phyloP scores from a whole-genome alignment of 371 early-diverging fungal species.

The Mortierella sp. region DNA sequence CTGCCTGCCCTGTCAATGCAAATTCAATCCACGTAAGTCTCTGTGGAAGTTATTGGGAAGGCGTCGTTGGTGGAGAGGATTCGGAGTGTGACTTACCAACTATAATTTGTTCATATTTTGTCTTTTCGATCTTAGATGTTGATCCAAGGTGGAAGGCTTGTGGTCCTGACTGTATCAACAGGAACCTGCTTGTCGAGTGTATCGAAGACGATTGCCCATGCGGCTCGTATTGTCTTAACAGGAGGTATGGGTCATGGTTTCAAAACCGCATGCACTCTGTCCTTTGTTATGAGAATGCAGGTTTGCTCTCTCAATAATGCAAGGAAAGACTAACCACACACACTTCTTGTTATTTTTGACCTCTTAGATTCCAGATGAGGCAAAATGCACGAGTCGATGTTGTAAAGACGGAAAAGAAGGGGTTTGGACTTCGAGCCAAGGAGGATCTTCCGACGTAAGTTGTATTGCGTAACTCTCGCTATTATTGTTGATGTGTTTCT shows the following conservation, averaged over 20 bases:
- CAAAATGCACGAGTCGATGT: constrained; percentile 91
- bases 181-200: constrained; percentile 95
- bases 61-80: neutral
- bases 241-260: constrained; percentile 64
- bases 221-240: constrained; percentile 91
- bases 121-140: constrained; percentile 20
- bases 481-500: neutral
- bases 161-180: constrained; percentile 96
- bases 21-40: constrained; percentile 75
- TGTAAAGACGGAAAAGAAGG: constrained; percentile 91
- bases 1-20: constrained; percentile 86
- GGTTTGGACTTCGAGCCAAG: constrained; percentile 90
- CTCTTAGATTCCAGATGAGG: constrained; percentile 82
- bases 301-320: neutral
- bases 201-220: constrained; percentile 90
- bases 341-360: neutral
- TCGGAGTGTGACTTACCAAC: neutral
- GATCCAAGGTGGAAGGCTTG: constrained; percentile 77
- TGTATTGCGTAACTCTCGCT: neutral
- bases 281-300: neutral
- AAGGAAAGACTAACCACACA: constrained; percentile 1
- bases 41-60: neutral
- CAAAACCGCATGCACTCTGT: neutral
- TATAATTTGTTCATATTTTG: neutral
- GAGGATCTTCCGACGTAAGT: constrained; percentile 75